Conservation (phyloP, 768 basidiomycete genomes). For the Pleurotus eryngii region DNA sequence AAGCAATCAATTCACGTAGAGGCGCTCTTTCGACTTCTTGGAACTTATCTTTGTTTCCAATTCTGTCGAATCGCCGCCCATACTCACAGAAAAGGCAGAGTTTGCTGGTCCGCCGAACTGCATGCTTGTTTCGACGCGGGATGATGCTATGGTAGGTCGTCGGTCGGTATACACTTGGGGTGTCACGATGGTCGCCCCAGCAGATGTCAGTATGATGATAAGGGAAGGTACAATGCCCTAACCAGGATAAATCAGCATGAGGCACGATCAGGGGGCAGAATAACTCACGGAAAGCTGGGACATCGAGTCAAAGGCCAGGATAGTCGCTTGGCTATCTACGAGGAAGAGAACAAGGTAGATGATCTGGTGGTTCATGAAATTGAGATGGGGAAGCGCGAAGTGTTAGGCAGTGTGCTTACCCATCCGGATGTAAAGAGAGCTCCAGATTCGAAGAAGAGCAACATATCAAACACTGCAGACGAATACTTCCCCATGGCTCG, state of each 20-base stretch:
- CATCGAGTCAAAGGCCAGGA: background rate
- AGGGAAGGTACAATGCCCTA: conserved; percentile 3
- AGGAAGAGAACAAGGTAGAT: conserved; percentile 1
- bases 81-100: conserved; percentile 8
- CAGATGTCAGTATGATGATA: background rate
- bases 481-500: background rate
- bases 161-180: conserved; percentile 3
- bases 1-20: background rate
- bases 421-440: background rate
- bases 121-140: conserved; percentile 23
- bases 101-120: conserved; percentile 39
- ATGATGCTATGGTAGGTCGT: background rate
- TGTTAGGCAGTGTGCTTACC: background rate
- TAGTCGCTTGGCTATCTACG: background rate
- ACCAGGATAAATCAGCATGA: background rate
- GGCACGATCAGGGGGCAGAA: background rate
- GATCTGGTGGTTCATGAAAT: background rate
- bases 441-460: conserved; percentile 3
- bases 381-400: background rate
- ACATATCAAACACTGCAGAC: background rate
- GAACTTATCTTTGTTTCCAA: background rate
- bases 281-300: background rate
- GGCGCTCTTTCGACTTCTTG: conserved; percentile 5
- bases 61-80: conserved; percentile 1
- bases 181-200: conserved; percentile 2